Evolutionary conservation across 176 grass and related monocot species (phyloP).

Genomic region (Coix lacrymajobi): DNA sequence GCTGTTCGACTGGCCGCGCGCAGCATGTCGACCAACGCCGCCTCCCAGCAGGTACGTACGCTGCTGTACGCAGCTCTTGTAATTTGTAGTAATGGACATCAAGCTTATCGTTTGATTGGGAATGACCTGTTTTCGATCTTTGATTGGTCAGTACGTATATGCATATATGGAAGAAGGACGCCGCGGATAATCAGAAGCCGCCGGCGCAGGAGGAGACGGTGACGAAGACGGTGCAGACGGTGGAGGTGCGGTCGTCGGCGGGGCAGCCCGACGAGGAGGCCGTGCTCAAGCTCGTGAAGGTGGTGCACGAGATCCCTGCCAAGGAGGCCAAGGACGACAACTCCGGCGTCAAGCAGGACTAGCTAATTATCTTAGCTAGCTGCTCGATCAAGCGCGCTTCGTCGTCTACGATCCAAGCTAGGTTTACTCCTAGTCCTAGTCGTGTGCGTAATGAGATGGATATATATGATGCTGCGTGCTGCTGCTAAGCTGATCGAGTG

Average conservation of each 20-base stretch:
- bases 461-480: no score
- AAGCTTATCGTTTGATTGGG: neutral
- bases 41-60: slow-evolving; percentile 13
- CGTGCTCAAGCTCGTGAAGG: neutral
- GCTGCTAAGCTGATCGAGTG: no score
- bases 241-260: slow-evolving; percentile 37
- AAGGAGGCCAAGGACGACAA: slow-evolving; percentile 18
- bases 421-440: no score
- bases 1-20: neutral
- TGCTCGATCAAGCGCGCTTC: no score
- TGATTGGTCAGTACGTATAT: neutral
- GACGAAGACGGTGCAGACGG: slow-evolving; percentile 44
- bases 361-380: neutral
- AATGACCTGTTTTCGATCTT: neutral
- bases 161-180: neutral
- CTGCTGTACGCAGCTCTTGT: neutral
- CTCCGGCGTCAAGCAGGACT: slow-evolving; percentile 26
- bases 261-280: slow-evolving; percentile 9
- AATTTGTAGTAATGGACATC: neutral
- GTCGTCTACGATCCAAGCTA: no score
- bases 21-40: slow-evolving; percentile 6
- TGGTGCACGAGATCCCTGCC: slow-evolving; percentile 37
- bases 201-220: neutral
- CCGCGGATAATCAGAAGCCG: neutral
- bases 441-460: no score